Evolutionary conservation across 129 eudicot species (phyloP).

Genomic region (Silybum marianum): DNA sequence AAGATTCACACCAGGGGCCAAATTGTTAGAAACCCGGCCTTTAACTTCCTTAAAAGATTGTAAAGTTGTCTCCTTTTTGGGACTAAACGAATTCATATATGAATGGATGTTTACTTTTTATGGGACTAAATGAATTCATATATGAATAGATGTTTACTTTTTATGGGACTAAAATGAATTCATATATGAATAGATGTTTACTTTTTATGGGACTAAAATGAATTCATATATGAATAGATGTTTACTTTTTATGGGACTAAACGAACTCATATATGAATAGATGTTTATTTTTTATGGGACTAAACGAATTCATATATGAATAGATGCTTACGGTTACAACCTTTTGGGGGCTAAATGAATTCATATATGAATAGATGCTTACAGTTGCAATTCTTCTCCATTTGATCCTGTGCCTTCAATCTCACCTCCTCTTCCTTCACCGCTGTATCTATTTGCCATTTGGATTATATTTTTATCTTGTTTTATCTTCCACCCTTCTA

Average conservation of each 20-base stretch:
- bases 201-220: too few relatives aligned
- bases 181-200: too few relatives aligned
- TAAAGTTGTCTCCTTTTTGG: neutral
- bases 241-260: too few relatives aligned
- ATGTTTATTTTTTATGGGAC: too few relatives aligned
- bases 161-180: too few relatives aligned
- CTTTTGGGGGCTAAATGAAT: too few relatives aligned
- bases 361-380: neutral
- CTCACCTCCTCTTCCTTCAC: slow-evolving; percentile 76
- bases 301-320: too few relatives aligned
- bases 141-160: neutral
- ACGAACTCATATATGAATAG: too few relatives aligned
- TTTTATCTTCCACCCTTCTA: slow-evolving; percentile 85
- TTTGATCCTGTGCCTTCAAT: slow-evolving; percentile 81
- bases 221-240: too few relatives aligned
- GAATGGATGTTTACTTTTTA: slow-evolving; percentile 31
- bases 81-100: neutral
- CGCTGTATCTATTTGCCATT: slow-evolving; percentile 43
- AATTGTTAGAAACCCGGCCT: neutral
- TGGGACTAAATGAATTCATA: too few relatives aligned
- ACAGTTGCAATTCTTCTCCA: slow-evolving; percentile 78
- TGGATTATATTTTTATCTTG: slow-evolving; percentile 69
- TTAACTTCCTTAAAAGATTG: neutral
- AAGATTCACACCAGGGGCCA: neutral
- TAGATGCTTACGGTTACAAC: slow-evolving; percentile 46